A percentile compares a stretch with the other conserved stretches of the same genome.
phyloP scores from a whole-genome alignment of 108 stramenopile species.

The Bacterosira constricta region DNA sequence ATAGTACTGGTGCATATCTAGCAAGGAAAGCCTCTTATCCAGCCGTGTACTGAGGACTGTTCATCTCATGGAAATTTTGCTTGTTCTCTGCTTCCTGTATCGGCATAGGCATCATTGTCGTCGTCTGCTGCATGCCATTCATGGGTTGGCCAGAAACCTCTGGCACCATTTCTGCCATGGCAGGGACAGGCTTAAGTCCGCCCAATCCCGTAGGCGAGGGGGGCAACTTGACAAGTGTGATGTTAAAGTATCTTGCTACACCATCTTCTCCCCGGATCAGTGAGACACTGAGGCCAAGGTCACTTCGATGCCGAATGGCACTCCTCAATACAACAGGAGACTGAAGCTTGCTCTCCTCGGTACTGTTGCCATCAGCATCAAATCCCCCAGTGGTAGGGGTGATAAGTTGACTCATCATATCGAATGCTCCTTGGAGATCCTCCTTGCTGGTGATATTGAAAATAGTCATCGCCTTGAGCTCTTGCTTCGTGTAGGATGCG shows the following conservation, averaged over 20 bases:
- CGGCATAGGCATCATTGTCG: background rate
- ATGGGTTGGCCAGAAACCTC: constrained; percentile 4
- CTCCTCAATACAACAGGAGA: constrained; percentile 30
- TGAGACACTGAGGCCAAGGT: constrained; percentile 74
- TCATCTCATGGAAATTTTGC: constrained; percentile 20
- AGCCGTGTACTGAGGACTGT: constrained; percentile 39
- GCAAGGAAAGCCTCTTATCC: constrained; percentile 20
- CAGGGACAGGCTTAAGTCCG: constrained; percentile 57
- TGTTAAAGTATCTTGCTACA: constrained; percentile 82
- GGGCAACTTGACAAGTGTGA: constrained; percentile 79
- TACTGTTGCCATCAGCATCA: constrained; percentile 50
- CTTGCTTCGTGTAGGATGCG: constrained; percentile 71
- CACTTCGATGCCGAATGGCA: constrained; percentile 56
- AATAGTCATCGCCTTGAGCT: constrained; percentile 84
- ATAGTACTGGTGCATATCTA: too few relatives aligned
- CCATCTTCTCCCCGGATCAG: constrained; percentile 75
- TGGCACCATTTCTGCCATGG: constrained; percentile 54
- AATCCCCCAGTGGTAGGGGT: constrained; percentile 57
- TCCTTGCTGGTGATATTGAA: constrained; percentile 83
- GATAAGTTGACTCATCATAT: constrained; percentile 86
- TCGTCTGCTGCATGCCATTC: background rate
- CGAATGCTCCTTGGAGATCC: constrained; percentile 84
- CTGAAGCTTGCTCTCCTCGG: constrained; percentile 49
- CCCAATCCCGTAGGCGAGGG: constrained; percentile 67
- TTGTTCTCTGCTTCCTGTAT: constrained; percentile 14